A percentile compares a stretch with the other conserved stretches of the same genome.
phyloP scores from a whole-genome alignment of 495 filamentous ascomycete species.

The Aspergillus cristatus region DNA sequence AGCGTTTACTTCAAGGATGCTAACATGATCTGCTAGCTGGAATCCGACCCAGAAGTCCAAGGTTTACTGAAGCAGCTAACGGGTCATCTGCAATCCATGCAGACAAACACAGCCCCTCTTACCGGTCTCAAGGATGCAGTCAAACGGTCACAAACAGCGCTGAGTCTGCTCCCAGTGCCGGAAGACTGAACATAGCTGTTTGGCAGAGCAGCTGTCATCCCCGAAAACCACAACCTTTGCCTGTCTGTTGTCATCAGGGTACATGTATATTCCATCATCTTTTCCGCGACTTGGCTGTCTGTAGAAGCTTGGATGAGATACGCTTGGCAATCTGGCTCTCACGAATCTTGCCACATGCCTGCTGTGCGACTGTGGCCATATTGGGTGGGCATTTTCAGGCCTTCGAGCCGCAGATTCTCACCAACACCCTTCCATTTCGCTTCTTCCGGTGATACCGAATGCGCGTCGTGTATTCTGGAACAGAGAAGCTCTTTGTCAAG shows the following conservation, averaged over 20 bases:
- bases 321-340: too few species aligned
- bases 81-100: conserved; percentile 48
- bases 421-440: too few species aligned
- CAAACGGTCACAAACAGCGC: conserved; percentile 37
- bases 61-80: conserved; percentile 37
- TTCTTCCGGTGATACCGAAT: too few species aligned
- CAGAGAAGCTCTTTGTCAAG: too few species aligned
- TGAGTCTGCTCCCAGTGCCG: conserved; percentile 31
- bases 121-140: conserved; percentile 44
- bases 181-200: conserved; percentile 37
- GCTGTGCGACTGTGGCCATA: too few species aligned
- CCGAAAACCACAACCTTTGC: too few species aligned
- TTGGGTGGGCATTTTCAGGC: too few species aligned
- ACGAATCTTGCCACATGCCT: too few species aligned
- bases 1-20: conserved; percentile 1
- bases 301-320: not conserved
- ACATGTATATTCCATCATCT: not conserved
- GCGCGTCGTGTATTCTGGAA: too few species aligned
- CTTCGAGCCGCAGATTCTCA: too few species aligned
- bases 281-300: too few species aligned
- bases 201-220: not conserved
- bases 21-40: conserved; percentile 20
- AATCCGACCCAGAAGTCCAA: conserved; percentile 28
- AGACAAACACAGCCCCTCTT: conserved; percentile 44
- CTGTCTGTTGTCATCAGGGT: too few species aligned